phyloP scores from a whole-genome alignment of 441 rosid species.

The Corymbia citriodora region DNA sequence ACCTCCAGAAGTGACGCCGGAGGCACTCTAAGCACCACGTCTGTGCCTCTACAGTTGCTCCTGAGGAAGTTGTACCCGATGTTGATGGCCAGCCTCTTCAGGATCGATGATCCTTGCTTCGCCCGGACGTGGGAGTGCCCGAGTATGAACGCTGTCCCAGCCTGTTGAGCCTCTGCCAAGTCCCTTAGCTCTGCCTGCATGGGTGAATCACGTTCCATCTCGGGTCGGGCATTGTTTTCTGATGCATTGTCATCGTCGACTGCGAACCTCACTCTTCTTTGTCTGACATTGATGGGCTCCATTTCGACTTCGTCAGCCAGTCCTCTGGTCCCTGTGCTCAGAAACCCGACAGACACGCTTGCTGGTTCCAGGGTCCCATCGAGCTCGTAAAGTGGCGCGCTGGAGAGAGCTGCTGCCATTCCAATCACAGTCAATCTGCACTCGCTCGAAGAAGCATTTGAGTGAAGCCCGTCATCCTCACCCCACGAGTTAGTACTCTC shows the following conservation, averaged over 20 bases:
- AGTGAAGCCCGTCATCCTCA: slow-evolving; percentile 39
- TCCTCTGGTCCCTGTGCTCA: slow-evolving; percentile 43
- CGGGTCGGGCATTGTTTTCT: slow-evolving; percentile 17
- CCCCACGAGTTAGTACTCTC: slow-evolving; percentile 5
- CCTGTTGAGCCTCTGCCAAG: slow-evolving; percentile 58
- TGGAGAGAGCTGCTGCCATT: slow-evolving; percentile 23
- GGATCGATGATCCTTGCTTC: slow-evolving; percentile 85
- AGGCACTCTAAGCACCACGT: slow-evolving; percentile 93
- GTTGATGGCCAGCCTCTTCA: slow-evolving; percentile 73
- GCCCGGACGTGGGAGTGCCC: slow-evolving; percentile 93
- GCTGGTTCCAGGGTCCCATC: slow-evolving; percentile 60
- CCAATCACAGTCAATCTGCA: slow-evolving; percentile 78
- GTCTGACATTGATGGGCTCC: slow-evolving; percentile 28
- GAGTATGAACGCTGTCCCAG: slow-evolving; percentile 86
- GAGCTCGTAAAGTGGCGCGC: slow-evolving; percentile 45
- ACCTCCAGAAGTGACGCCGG: slow-evolving; percentile 91
- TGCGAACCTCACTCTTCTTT: slow-evolving; percentile 73
- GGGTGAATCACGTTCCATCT: slow-evolving; percentile 22
- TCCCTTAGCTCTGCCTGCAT: slow-evolving; percentile 60
- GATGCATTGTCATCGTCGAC: slow-evolving; percentile 31
- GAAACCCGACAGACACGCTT: slow-evolving; percentile 66
- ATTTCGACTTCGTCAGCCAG: slow-evolving; percentile 64
- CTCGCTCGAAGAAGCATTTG: slow-evolving; percentile 67
- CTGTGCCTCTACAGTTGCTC: slow-evolving; percentile 89
- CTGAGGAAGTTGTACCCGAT: slow-evolving; percentile 86